Evolutionary conservation across 805 yeast genomes (phyloP), one percentile per base, ranked within the genome.

Genomic region (baker's yeast (Saccharomyces cerevisiae)): DNA sequence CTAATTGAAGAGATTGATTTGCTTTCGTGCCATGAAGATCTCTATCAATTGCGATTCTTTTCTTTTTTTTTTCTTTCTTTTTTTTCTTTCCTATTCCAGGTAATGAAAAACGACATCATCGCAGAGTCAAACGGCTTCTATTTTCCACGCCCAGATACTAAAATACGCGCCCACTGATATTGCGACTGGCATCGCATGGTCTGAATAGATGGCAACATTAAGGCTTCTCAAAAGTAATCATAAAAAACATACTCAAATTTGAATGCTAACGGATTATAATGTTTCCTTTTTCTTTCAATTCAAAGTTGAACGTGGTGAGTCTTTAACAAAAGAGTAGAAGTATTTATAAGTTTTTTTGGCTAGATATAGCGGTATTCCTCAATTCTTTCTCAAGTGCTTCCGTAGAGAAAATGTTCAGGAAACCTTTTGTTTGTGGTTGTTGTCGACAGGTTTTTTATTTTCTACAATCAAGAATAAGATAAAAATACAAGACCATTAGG

Each of bases 401-500:
- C 22, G 43, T 17, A 17, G 43, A 36, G 43, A 21, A 36, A 36
- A 36, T 36, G 43, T 36, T 36, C 17, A 17, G 43, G 43, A 36
- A 36, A 36, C 43, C 43, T 36, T 36, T 36, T 36, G 43, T 36
- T 36, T 36, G 43, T 36, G 43, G 43, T 36, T 36, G 50, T 27
- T 48, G 41, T 22, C 31, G 41, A 22, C 27, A 26, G 22, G 50
- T 22, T 53, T 50, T 50, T 43, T 52, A 41, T 24, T 48, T 49
- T 54, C 48, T 51, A 51, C 48, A 36, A 50, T 50, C 53, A 53
- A 46, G 48, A 26, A 46, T 27, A 46, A 46, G 48, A 46, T 8
- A 9, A 22, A 36, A 36, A 36, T 17, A 46, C 48, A 46, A 46
- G 48, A 28, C 29, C 22, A 22, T 6, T 9, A 27, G 9, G 28